These are phyloP conservation scores for Halophytophthora batemanensis DNA, from an alignment of 352 stramenopile species.

Conservation along the genomic window DNA sequence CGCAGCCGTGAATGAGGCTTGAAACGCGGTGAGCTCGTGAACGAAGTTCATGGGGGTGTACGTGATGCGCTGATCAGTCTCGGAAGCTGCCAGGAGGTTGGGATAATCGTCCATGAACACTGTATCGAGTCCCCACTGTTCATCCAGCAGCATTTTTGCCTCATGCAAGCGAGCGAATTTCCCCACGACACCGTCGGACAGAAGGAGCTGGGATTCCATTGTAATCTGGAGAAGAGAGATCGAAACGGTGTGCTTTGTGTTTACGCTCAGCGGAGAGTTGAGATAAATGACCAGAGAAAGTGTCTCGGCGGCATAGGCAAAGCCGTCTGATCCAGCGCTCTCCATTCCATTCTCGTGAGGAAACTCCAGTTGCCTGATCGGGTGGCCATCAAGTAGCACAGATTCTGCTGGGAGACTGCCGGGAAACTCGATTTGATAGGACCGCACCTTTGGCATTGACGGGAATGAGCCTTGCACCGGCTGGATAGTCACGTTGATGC, in stretches of 20 bases:
- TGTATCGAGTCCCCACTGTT: constrained; percentile 23
- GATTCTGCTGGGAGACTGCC: constrained; percentile 11
- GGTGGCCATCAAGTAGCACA: constrained; percentile 20
- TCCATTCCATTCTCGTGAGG: neutral
- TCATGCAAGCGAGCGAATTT: constrained; percentile 25
- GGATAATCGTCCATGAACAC: constrained; percentile 30
- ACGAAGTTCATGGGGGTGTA: constrained; percentile 19
- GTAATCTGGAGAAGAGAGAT: constrained; percentile 17
- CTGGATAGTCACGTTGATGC: constrained; percentile 16
- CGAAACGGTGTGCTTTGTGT: neutral
- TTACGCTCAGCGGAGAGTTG: neutral
- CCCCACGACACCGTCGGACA: constrained; percentile 18
- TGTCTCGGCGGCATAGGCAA: constrained; percentile 19
- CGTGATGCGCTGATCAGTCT: constrained; percentile 16
- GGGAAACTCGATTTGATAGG: constrained; percentile 25
- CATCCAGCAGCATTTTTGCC: constrained; percentile 29
- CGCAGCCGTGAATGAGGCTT: constrained; percentile 5
- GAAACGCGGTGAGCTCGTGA: constrained; percentile 11
- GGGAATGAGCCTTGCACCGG: constrained; percentile 19
- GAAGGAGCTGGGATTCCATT: constrained; percentile 6
- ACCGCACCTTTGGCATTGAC: constrained; percentile 5
- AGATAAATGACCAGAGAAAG: constrained; percentile 13
- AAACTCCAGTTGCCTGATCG: constrained; percentile 11
- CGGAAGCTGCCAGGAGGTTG: constrained; percentile 17
- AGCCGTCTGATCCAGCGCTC: constrained; percentile 4